A percentile compares a stretch with the other conserved stretches of the same genome.
phyloP scores from a whole-genome alignment of 2,329 filamentous ascomycete genomes.

The Exophiala oligosperma region DNA sequence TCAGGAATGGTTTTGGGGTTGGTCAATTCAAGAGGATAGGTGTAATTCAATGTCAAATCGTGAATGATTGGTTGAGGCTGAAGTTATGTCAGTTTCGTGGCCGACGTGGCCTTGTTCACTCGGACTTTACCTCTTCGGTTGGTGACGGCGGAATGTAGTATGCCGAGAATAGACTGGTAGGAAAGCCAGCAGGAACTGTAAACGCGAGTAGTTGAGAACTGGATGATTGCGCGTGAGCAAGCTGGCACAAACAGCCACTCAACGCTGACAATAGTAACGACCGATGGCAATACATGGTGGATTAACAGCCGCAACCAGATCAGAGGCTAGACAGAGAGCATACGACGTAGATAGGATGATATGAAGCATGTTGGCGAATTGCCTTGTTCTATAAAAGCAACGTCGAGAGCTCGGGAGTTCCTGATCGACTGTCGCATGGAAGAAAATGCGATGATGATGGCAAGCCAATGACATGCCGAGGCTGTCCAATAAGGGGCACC shows the following conservation, averaged over 20 bases:
- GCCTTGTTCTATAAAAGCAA: background rate
- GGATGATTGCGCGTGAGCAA: slow-evolving; percentile 10
- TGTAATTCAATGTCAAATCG: slow-evolving; percentile 56
- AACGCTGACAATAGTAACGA: slow-evolving; percentile 10
- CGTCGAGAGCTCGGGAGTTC: background rate
- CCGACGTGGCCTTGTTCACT: no score
- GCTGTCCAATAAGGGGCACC: background rate
- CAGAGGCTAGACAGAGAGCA: background rate
- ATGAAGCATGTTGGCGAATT: background rate
- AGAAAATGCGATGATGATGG: background rate
- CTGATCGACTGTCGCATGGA: background rate
- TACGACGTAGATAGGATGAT: no score
- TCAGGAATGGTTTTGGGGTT: slow-evolving; percentile 54
- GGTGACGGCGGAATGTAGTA: slow-evolving; percentile 29
- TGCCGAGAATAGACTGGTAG: slow-evolving; percentile 25
- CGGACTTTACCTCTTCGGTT: slow-evolving; percentile 18
- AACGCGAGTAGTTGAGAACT: slow-evolving; percentile 15
- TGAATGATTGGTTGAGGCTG: slow-evolving; percentile 55
- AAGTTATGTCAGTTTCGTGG: background rate
- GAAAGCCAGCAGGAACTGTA: slow-evolving; percentile 27
- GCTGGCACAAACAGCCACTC: slow-evolving; percentile 9
- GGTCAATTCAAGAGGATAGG: slow-evolving; percentile 56
- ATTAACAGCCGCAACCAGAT: background rate
- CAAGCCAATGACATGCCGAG: slow-evolving; percentile 4
- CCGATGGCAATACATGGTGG: slow-evolving; percentile 15